Evolutionary conservation across 306 rosid species (phyloP).

Genomic region (Sindora glabra): DNA sequence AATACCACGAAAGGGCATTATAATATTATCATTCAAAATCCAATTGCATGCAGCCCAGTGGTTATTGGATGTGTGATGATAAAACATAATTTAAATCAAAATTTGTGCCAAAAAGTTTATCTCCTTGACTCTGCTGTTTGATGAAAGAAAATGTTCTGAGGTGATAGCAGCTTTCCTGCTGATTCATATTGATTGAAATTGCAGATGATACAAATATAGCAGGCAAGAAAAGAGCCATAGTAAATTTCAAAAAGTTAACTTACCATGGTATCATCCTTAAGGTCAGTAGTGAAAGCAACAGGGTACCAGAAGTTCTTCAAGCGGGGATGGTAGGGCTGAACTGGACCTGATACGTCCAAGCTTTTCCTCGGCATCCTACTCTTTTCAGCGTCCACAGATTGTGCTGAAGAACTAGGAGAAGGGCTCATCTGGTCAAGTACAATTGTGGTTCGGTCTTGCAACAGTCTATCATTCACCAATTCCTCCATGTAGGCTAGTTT

Average conservation of each 20-base stretch:
- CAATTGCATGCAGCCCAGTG: background rate
- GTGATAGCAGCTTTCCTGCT: background rate
- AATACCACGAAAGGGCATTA: background rate
- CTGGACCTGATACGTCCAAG: slow-evolving; percentile 86
- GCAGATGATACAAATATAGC: background rate
- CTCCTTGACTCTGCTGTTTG: background rate
- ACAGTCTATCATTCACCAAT: slow-evolving; percentile 75
- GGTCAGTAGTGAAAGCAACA: slow-evolving; percentile 68
- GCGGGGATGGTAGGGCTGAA: slow-evolving; percentile 72
- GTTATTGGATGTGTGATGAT: background rate
- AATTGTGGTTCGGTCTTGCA: slow-evolving; percentile 45
- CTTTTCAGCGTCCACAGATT: slow-evolving; percentile 22
- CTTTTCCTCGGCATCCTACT: slow-evolving; percentile 40
- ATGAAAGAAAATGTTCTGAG: background rate
- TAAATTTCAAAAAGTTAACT: slow-evolving; percentile 1
- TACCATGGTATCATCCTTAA: slow-evolving; percentile 89
- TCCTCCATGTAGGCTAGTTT: slow-evolving; percentile 98
- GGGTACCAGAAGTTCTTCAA: slow-evolving; percentile 99
- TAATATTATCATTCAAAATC: background rate
- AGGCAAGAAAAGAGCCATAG: background rate
- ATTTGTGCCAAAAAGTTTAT: background rate
- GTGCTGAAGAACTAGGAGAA: slow-evolving; percentile 48
- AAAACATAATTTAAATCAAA: too few relatives aligned
- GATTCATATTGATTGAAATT: background rate
- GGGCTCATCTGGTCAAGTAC: slow-evolving; percentile 42